Conservation (phyloP, 352 stramenopile genomes). For the Thalassiosira livingstoniorum region DNA sequence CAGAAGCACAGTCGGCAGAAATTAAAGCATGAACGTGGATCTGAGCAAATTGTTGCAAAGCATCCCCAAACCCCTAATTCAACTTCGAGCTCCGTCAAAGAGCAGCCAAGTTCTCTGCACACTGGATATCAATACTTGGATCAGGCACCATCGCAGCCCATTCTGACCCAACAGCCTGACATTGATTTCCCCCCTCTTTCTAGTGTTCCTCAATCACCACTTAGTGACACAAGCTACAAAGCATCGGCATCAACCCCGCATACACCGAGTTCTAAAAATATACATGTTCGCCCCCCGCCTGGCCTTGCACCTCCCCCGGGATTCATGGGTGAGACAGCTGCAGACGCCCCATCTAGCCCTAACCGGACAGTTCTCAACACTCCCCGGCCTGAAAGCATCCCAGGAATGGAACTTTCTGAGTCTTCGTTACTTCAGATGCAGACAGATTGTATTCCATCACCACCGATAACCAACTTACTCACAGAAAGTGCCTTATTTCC, state of each 20-base stretch:
- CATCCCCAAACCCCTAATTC: conserved; percentile 9
- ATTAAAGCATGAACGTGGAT: conserved; percentile 6
- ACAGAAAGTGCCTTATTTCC: conserved; percentile 38
- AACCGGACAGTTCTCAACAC: conserved; percentile 17
- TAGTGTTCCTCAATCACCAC: conserved; percentile 11
- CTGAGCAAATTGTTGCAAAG: conserved; percentile 24
- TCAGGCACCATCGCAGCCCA: conserved; percentile 7
- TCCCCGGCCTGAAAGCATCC: conserved; percentile 6
- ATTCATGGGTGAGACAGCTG: conserved; percentile 53
- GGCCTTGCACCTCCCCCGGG: conserved; percentile 79
- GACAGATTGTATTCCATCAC: conserved; percentile 36
- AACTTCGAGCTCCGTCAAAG: conserved; percentile 25
- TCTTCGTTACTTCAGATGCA: conserved; percentile 26
- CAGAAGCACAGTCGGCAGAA: conserved; percentile 31
- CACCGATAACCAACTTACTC: conserved; percentile 10
- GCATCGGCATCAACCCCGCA: conserved; percentile 10
- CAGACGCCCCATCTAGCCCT: neutral
- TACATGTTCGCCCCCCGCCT: conserved; percentile 68
- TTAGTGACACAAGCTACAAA: conserved; percentile 9
- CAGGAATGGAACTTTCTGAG: conserved; percentile 32
- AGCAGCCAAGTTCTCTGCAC: too few relatives aligned
- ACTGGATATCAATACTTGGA: too few relatives aligned
- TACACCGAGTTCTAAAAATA: neutral
- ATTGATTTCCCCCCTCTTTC: conserved; percentile 45
- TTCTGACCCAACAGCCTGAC: conserved; percentile 6